Evolutionary conservation across 345 rosid genomes (phyloP).

Genomic region (Toxicodendron radicans): DNA sequence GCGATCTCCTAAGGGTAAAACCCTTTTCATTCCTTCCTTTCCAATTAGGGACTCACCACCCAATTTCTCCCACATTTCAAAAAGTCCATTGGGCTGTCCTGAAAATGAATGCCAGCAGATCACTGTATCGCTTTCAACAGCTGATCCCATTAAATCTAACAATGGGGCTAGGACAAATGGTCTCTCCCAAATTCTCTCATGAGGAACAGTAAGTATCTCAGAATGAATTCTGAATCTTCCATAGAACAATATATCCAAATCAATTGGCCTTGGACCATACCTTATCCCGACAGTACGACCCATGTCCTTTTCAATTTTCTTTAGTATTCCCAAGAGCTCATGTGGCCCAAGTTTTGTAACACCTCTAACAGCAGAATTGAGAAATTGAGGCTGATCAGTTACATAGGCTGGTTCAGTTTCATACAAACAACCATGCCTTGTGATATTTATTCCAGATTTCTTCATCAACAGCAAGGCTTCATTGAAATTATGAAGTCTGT

Average conservation of each 20-base stretch:
- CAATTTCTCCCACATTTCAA: slow-evolving; percentile 69
- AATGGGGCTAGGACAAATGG: slow-evolving; percentile 91
- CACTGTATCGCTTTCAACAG: slow-evolving; percentile 63
- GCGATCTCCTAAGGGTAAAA: slow-evolving; percentile 61
- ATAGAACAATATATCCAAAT: slow-evolving; percentile 85
- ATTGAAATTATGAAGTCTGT: slow-evolving; percentile 63
- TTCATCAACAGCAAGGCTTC: slow-evolving; percentile 69
- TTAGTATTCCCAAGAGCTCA: slow-evolving; percentile 66
- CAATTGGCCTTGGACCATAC: slow-evolving; percentile 88
- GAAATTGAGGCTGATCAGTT: slow-evolving; percentile 82
- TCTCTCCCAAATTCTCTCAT: slow-evolving; percentile 89
- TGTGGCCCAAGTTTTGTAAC: slow-evolving; percentile 81
- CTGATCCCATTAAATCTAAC: slow-evolving; percentile 75
- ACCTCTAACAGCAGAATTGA: slow-evolving; percentile 84
- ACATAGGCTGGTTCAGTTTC: slow-evolving; percentile 90
- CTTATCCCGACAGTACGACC: slow-evolving; percentile 77
- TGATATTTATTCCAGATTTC: slow-evolving; percentile 54
- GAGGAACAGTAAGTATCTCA: slow-evolving; percentile 65
- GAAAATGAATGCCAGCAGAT: slow-evolving; percentile 82
- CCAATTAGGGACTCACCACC: slow-evolving; percentile 81
- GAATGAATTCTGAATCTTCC: slow-evolving; percentile 66
- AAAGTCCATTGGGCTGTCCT: slow-evolving; percentile 47
- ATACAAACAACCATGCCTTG: slow-evolving; percentile 77
- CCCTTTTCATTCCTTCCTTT: slow-evolving; percentile 72
- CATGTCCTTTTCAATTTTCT: slow-evolving; percentile 74